A percentile compares a stretch with the other conserved stretches of the same genome.
phyloP scores from a whole-genome alignment of 306 rosid genomes.

The Carpinus viminea region DNA sequence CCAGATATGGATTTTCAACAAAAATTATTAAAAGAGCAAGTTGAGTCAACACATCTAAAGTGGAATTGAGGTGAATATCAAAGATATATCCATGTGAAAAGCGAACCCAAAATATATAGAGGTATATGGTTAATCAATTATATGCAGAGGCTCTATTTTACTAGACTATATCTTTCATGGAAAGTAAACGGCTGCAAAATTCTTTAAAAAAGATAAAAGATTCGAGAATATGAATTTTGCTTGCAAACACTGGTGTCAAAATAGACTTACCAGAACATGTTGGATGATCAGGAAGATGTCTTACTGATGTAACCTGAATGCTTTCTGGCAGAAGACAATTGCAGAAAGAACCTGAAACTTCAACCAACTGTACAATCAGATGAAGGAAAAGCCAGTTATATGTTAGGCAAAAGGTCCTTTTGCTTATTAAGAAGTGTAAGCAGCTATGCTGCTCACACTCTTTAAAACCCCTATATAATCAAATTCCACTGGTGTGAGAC shows the following conservation, averaged over 20 bases:
- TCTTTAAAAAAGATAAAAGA: conserved; percentile 11
- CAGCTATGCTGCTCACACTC: conserved; percentile 11
- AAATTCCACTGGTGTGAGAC: conserved; percentile 16
- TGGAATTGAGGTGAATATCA: background rate
- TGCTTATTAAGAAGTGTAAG: background rate
- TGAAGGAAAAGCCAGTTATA: conserved; percentile 30
- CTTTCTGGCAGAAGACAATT: conserved; percentile 92
- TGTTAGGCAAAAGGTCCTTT: background rate
- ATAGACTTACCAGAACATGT: conserved; percentile 63
- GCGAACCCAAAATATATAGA: background rate
- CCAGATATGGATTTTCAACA: background rate
- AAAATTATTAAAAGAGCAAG: background rate
- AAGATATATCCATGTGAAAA: too few species aligned
- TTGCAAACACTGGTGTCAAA: background rate
- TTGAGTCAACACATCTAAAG: background rate
- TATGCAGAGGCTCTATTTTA: background rate
- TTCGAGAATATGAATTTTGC: conserved; percentile 14
- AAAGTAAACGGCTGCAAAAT: conserved; percentile 14
- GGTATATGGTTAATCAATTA: background rate
- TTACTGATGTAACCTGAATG: conserved; percentile 75
- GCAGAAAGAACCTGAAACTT: conserved; percentile 88
- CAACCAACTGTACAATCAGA: conserved; percentile 42
- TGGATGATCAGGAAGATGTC: conserved; percentile 74
- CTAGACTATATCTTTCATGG: conserved; percentile 12
- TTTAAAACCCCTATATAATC: conserved; percentile 11